These are phyloP conservation scores for Ceratobasidium sp. DNA, from an alignment of 1,284 basidiomycete species.

Conservation along the genomic window DNA sequence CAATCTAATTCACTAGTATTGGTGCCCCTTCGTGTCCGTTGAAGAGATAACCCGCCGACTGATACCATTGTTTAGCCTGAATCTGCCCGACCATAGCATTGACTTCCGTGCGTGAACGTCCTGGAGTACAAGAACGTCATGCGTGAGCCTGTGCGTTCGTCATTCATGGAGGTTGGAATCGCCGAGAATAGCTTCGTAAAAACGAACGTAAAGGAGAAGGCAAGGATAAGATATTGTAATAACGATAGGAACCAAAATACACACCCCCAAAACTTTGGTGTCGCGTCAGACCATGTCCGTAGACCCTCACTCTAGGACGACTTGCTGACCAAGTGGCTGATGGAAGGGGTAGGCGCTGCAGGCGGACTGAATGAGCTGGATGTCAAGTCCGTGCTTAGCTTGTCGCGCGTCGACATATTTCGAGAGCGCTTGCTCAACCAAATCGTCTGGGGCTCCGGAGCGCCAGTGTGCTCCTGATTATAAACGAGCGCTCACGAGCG, in stretches of 20 bases:
- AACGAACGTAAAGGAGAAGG: not conserved
- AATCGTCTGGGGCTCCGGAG: no score
- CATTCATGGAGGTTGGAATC: slow-evolving; percentile 6
- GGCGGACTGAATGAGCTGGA: not conserved
- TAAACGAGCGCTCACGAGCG: no score
- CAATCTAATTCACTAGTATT: not conserved
- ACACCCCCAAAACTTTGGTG: slow-evolving; percentile 16
- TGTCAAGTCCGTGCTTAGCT: slow-evolving; percentile 9
- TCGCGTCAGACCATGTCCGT: not conserved
- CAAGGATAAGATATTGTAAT: no score
- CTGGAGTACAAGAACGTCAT: slow-evolving; percentile 6
- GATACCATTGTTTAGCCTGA: slow-evolving; percentile 8
- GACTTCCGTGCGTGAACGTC: slow-evolving; percentile 6
- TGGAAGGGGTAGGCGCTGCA: slow-evolving; percentile 28
- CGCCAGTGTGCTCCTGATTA: no score
- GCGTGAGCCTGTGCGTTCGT: slow-evolving; percentile 1
- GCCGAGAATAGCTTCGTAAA: not conserved
- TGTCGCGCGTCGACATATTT: not conserved
- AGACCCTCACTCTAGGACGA: not conserved
- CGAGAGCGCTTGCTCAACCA: not conserved
- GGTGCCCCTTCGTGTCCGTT: no score
- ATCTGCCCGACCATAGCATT: slow-evolving; percentile 15
- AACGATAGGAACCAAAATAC: not conserved
- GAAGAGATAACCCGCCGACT: not conserved
- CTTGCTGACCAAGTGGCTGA: not conserved